Percentiles rank a stretch among this genome's conserved stretches.
Conservation (phyloP, 164 flowering plant genomes). For the Macadamia tetraphylla region DNA sequence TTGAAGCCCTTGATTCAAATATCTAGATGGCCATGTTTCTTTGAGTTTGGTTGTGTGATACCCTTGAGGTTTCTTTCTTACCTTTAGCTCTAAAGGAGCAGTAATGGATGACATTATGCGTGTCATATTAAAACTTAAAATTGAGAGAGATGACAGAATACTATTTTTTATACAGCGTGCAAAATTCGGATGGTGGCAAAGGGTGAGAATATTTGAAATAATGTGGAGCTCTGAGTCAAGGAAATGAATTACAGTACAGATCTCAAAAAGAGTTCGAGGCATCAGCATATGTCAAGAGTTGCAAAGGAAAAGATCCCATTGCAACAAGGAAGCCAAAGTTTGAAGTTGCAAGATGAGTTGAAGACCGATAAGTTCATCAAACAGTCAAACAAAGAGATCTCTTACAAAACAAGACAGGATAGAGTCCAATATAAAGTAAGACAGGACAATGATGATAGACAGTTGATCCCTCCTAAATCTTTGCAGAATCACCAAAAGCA, state of each 20-base stretch:
- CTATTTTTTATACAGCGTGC: neutral
- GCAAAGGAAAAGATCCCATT: constrained; percentile 19
- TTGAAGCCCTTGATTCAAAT: neutral
- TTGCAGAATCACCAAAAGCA: constrained; percentile 23
- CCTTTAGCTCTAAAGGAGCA: neutral
- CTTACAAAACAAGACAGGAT: constrained; percentile 11
- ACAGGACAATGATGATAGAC: constrained; percentile 14
- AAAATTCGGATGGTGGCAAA: neutral
- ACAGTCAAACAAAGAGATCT: constrained; percentile 15
- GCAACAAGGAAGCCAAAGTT: constrained; percentile 10
- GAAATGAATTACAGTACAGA: constrained; percentile 25
- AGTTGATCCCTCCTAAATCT: constrained; percentile 17
- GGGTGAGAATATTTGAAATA: constrained; percentile 2
- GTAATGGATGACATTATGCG: neutral
- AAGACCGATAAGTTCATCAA: constrained; percentile 18
- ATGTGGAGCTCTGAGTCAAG: constrained; percentile 2
- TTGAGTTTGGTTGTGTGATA: neutral
- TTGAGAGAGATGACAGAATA: neutral
- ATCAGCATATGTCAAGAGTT: constrained; percentile 14
- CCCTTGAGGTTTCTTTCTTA: neutral
- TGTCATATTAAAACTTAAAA: neutral
- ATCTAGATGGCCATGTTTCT: neutral
- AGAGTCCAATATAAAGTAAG: constrained; percentile 11
- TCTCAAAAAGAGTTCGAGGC: constrained; percentile 25
- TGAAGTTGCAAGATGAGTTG: constrained; percentile 22